Conservation (phyloP, 1,284 basidiomycete genomes). For the Microstroma glucosiphilum region DNA sequence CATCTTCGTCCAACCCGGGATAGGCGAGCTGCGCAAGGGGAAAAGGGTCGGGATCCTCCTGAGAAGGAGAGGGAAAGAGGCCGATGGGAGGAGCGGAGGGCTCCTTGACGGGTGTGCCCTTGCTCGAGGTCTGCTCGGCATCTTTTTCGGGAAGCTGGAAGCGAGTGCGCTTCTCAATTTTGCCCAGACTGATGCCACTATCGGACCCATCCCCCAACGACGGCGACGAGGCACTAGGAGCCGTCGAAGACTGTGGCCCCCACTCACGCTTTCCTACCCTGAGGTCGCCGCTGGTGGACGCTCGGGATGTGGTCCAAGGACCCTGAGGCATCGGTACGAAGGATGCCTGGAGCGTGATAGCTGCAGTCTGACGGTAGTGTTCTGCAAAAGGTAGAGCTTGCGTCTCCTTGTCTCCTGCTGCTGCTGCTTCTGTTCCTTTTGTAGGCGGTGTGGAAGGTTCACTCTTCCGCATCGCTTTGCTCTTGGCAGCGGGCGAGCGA, state of each 20-base stretch:
- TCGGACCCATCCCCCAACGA: neutral
- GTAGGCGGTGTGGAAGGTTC: too few relatives aligned
- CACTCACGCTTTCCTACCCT: neutral
- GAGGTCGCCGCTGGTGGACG: neutral
- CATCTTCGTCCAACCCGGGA: slow-evolving; percentile 4
- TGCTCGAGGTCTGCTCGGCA: neutral
- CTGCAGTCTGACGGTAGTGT: slow-evolving; percentile 73
- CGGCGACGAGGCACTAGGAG: neutral
- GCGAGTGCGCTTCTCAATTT: slow-evolving; percentile 15
- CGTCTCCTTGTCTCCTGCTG: too few relatives aligned
- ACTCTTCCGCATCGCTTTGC: too few relatives aligned
- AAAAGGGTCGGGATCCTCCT: neutral
- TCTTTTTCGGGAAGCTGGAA: neutral
- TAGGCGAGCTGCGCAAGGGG: slow-evolving; percentile 14
- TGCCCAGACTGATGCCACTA: neutral
- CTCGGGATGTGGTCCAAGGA: slow-evolving; percentile 1
- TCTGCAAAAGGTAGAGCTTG: slow-evolving; percentile 69
- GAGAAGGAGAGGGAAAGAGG: neutral
- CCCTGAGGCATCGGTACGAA: slow-evolving; percentile 12
- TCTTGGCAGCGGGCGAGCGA: neutral
- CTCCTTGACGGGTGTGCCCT: too few relatives aligned
- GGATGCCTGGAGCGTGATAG: slow-evolving; percentile 66
- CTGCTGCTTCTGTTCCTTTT: too few relatives aligned
- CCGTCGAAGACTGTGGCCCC: neutral
- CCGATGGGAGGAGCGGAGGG: neutral